Percentiles rank a stretch among this genome's conserved stretches.
Evolutionary conservation across 768 basidiomycete species (phyloP).

Genomic region (Saitozyma sp.): DNA sequence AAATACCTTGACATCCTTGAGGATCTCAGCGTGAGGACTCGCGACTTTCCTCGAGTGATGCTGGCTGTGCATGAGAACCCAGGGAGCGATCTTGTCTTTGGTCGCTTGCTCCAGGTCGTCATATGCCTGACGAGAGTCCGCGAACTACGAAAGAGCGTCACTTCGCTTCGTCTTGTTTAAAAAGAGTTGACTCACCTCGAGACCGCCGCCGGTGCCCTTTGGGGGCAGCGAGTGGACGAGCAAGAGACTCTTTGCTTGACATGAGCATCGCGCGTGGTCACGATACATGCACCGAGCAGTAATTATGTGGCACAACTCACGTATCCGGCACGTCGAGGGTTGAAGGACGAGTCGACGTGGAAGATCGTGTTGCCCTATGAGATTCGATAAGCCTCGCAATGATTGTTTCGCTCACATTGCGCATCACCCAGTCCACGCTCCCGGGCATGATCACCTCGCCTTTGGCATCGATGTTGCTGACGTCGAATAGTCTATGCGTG

Average conservation of each 20-base stretch:
- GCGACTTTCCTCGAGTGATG: constrained; percentile 18
- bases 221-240: constrained; percentile 17
- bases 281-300: no score
- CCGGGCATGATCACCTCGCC: constrained; percentile 21
- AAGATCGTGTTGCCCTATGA: constrained; percentile 16
- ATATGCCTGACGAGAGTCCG: constrained; percentile 21
- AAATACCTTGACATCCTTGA: constrained; percentile 12
- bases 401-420: no score
- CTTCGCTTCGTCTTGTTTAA: no score
- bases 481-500: constrained; percentile 19
- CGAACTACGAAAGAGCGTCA: constrained; percentile 15
- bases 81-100: constrained; percentile 13
- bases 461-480: constrained; percentile 22
- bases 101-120: constrained; percentile 10
- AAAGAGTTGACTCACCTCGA: constrained; percentile 8
- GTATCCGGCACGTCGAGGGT: constrained; percentile 23
- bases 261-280: background rate
- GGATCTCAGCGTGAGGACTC: constrained; percentile 11
- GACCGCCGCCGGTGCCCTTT: constrained; percentile 12
- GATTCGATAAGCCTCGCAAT: no score
- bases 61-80: constrained; percentile 10
- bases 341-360: constrained; percentile 22
- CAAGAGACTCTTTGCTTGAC: constrained; percentile 2
- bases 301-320: background rate
- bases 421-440: no score